phyloP scores from a whole-genome alignment of 805 yeast genomes.

The Schizosaccharomyces japonicus region DNA sequence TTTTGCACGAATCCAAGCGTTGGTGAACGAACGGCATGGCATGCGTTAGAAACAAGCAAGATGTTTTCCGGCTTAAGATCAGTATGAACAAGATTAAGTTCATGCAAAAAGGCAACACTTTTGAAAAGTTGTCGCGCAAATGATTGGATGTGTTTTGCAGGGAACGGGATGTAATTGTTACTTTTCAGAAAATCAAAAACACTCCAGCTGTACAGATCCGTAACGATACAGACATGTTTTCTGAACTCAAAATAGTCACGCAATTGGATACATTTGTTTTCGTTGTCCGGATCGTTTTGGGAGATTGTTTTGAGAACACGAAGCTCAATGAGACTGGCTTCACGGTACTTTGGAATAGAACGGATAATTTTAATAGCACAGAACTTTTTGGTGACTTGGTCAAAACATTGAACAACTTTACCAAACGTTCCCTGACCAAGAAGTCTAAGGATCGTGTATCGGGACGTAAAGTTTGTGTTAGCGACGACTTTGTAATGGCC shows the following conservation, averaged over 20 bases:
- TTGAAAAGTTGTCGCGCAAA: constrained; percentile 65
- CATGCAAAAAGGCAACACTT: constrained; percentile 74
- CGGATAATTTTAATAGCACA: constrained; percentile 86
- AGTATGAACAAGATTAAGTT: constrained; percentile 73
- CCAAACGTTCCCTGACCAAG: constrained; percentile 90
- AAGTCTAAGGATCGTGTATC: constrained; percentile 18
- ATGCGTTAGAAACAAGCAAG: constrained; percentile 34
- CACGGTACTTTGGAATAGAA: constrained; percentile 80
- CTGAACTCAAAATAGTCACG: constrained; percentile 78
- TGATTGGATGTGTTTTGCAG: constrained; percentile 78
- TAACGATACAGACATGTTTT: constrained; percentile 82
- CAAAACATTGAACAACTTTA: constrained; percentile 66
- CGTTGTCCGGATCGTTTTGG: constrained; percentile 41
- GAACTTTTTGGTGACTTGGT: constrained; percentile 29
- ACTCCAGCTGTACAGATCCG: constrained; percentile 64
- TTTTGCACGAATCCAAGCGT: constrained; percentile 9
- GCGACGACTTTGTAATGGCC: constrained; percentile 18
- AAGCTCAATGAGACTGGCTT: constrained; percentile 81
- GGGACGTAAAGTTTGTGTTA: constrained; percentile 16
- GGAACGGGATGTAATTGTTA: constrained; percentile 71
- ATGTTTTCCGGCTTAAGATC: constrained; percentile 94
- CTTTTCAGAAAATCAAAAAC: constrained; percentile 73
- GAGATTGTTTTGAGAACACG: constrained; percentile 55
- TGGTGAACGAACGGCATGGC: constrained; percentile 11
- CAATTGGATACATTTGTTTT: constrained; percentile 60